Percentiles rank a stretch among this genome's conserved stretches.
Conservation (phyloP, 129 eudicot species). For the Mikania micrantha region DNA sequence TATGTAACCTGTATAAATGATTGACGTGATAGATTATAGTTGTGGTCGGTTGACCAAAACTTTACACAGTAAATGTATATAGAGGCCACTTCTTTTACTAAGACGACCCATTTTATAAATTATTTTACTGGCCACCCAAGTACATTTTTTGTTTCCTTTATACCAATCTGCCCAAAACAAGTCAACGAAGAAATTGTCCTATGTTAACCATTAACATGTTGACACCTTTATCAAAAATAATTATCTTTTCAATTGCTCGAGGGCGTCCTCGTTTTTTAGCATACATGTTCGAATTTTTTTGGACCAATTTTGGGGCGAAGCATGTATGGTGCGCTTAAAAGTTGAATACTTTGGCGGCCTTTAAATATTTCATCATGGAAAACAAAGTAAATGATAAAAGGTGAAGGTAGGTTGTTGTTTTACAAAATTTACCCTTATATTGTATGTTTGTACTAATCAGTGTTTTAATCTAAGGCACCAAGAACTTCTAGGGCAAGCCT, state of each 20-base stretch:
- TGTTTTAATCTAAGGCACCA: slow-evolving; percentile 63
- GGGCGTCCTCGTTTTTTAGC: neutral
- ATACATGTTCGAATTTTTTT: neutral
- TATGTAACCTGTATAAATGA: too few species aligned
- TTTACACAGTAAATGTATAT: too few species aligned
- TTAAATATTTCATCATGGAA: neutral
- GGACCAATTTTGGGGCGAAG: neutral
- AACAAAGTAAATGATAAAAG: neutral
- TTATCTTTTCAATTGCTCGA: neutral
- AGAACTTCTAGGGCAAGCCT: slow-evolving; percentile 99
- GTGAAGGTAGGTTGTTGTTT: neutral
- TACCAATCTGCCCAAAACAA: neutral
- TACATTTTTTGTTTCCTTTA: neutral
- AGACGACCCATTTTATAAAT: neutral
- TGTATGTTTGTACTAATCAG: neutral
- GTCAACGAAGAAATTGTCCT: neutral
- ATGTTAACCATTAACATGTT: neutral
- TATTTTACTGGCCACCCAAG: neutral
- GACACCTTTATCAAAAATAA: neutral
- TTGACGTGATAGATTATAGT: too few species aligned
- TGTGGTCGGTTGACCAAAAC: too few species aligned
- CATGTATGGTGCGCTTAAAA: neutral
- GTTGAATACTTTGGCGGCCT: neutral
- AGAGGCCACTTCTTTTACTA: neutral
- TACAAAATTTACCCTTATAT: neutral